phyloP scores from a whole-genome alignment of 2,329 filamentous ascomycete species.

The Aspergillus fructus region DNA sequence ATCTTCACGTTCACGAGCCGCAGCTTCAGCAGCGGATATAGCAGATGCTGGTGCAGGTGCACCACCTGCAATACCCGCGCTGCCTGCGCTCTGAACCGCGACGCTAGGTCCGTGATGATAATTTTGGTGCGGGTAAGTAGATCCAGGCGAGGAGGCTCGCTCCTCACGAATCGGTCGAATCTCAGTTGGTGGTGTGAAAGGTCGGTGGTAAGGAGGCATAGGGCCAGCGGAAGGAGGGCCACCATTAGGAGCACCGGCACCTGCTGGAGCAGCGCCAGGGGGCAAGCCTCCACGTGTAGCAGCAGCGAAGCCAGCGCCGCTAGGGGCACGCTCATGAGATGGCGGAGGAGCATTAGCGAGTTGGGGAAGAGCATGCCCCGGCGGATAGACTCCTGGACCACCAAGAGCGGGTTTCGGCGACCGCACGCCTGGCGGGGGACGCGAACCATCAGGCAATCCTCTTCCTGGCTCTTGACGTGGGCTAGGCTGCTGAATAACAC shows the following conservation, averaged over 20 bases:
- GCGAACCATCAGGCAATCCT: slow-evolving; percentile 65
- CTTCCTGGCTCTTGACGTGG: slow-evolving; percentile 72
- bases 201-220: slow-evolving; percentile 70
- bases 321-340: slow-evolving; percentile 39
- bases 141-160: slow-evolving; percentile 86
- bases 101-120: slow-evolving; percentile 74
- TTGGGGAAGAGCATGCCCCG: slow-evolving; percentile 52
- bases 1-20: slow-evolving; percentile 65
- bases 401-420: slow-evolving; percentile 60
- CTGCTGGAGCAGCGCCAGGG: slow-evolving; percentile 30
- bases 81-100: slow-evolving; percentile 31
- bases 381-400: slow-evolving; percentile 52
- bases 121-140: slow-evolving; percentile 77
- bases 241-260: slow-evolving; percentile 60
- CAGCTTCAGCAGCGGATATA: slow-evolving; percentile 66
- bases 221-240: slow-evolving; percentile 51
- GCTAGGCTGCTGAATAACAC: slow-evolving; percentile 70
- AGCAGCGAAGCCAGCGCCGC: slow-evolving; percentile 29
- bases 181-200: slow-evolving; percentile 79
- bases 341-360: slow-evolving; percentile 48
- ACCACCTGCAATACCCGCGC: slow-evolving; percentile 65
- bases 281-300: slow-evolving; percentile 47
- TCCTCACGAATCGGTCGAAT: slow-evolving; percentile 79
- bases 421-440: slow-evolving; percentile 55
- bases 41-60: slow-evolving; percentile 66